phyloP scores from a whole-genome alignment of 2,329 filamentous ascomycete genomes.

The Epicoccum sorghinum region DNA sequence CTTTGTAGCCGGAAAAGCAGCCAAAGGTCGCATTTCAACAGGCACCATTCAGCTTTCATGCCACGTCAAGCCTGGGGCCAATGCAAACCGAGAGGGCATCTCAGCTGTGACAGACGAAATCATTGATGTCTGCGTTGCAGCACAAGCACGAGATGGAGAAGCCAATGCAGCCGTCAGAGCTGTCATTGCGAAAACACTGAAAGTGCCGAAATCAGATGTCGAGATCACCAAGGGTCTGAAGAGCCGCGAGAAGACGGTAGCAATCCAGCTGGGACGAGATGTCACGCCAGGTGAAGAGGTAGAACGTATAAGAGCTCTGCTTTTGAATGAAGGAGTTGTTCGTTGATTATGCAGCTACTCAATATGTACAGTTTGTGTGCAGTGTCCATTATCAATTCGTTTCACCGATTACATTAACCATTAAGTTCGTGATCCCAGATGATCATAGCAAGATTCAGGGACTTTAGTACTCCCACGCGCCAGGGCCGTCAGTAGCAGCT shows the following conservation, averaged over 20 bases:
- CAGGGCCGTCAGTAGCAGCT: constrained; percentile 31
- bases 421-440: constrained; percentile 8
- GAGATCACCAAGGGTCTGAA: constrained; percentile 68
- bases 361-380: constrained; percentile 8
- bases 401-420: constrained; percentile 11
- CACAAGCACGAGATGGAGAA: constrained; percentile 69
- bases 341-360: constrained; percentile 7
- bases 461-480: constrained; percentile 47
- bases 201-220: constrained; percentile 68
- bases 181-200: constrained; percentile 67
- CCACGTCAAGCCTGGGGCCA: constrained; percentile 70
- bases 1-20: constrained; percentile 32
- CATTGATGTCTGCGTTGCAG: constrained; percentile 70
- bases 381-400: not conserved
- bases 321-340: constrained; percentile 26
- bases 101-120: constrained; percentile 60
- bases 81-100: constrained; percentile 67
- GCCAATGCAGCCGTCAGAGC: constrained; percentile 71
- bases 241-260: constrained; percentile 65
- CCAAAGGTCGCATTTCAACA: constrained; percentile 15
- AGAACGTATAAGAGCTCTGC: constrained; percentile 30
- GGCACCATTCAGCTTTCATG: constrained; percentile 64
- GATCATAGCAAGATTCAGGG: constrained; percentile 7
- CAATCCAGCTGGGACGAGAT: constrained; percentile 18
- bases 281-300: constrained; percentile 34